Evolutionary conservation across 352 stramenopile species (phyloP).

Genomic region (Aphanomyces euteiches): DNA sequence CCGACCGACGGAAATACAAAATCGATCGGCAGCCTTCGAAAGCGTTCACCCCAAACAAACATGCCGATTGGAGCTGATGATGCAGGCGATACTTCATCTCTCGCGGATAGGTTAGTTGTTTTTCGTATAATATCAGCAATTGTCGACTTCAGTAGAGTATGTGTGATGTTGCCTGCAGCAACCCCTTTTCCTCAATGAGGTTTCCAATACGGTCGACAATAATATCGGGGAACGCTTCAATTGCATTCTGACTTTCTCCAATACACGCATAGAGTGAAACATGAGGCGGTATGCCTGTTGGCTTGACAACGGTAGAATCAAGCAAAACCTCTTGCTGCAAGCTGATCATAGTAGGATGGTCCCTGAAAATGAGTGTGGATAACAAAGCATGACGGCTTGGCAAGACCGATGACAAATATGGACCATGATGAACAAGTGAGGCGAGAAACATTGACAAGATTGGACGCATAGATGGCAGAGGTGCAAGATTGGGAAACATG

Average conservation of each 20-base stretch:
- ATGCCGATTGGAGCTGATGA: not conserved
- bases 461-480: not conserved
- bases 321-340: no score
- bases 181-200: not conserved
- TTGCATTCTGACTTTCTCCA: not conserved
- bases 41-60: not conserved
- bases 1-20: not conserved
- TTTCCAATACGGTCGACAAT: not conserved
- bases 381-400: no score
- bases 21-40: not conserved
- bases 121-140: not conserved
- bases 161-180: not conserved
- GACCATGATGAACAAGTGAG: no score
- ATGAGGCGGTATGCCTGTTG: no score
- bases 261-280: no score
- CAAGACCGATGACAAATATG: no score
- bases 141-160: conserved; percentile 1
- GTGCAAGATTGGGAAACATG: not conserved
- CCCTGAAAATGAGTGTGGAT: no score
- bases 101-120: not conserved
- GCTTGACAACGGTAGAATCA: no score
- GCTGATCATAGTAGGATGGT: no score
- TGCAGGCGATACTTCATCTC: not conserved
- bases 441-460: no score
- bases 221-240: not conserved